These are phyloP conservation scores for Beta lomatogona DNA, from an alignment of 179 eudicot species.

Conservation along the genomic window DNA sequence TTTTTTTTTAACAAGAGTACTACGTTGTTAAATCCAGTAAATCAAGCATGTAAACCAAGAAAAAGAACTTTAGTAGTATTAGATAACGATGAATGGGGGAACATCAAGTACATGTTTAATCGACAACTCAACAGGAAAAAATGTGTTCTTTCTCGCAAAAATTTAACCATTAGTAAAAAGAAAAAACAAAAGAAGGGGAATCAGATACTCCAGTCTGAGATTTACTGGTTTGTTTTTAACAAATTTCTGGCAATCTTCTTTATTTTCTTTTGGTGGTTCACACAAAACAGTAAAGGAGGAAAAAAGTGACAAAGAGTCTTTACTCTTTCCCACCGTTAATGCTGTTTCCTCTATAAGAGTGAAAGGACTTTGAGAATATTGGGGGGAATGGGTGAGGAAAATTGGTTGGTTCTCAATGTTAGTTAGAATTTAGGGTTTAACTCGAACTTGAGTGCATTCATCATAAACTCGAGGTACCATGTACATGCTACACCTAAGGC, in stretches of 20 bases:
- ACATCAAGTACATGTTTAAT: too few species aligned
- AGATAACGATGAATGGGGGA: neutral
- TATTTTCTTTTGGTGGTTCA: neutral
- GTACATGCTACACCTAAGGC: too few species aligned
- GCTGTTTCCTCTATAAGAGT: neutral
- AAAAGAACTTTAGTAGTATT: neutral
- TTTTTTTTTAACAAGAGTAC: too few species aligned
- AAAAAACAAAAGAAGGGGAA: slow-evolving; percentile 1
- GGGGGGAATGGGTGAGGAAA: neutral
- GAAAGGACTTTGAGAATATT: neutral
- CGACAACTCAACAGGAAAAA: neutral
- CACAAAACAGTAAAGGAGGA: neutral
- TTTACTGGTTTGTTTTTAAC: neutral
- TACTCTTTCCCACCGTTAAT: neutral
- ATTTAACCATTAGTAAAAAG: neutral
- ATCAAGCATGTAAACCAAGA: neutral
- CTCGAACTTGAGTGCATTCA: too few species aligned
- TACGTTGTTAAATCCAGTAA: too few species aligned
- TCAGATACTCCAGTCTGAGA: slow-evolving; percentile 27
- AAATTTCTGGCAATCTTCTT: neutral
- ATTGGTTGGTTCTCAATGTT: too few species aligned
- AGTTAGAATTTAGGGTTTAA: too few species aligned
- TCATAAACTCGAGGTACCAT: too few species aligned
- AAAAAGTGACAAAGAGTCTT: slow-evolving; percentile 7
- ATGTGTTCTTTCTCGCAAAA: neutral